Percentiles rank a stretch among this genome's conserved stretches.
phyloP scores from a whole-genome alignment of 805 yeast species.

The Torulaspora quercuum region DNA sequence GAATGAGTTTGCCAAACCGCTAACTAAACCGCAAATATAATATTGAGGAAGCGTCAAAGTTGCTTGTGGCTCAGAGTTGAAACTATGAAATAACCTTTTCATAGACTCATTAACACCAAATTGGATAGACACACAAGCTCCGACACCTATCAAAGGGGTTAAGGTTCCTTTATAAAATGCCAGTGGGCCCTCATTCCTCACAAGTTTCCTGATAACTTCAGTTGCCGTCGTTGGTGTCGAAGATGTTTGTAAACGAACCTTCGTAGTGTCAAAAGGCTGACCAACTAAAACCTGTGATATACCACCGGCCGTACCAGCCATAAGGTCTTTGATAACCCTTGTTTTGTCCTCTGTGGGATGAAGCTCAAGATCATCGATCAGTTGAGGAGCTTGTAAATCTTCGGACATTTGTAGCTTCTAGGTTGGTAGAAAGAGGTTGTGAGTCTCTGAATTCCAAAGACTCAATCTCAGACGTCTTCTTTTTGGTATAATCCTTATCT shows the following conservation, averaged over 20 bases:
- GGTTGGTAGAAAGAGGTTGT: too few species aligned
- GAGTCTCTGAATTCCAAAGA: too few species aligned
- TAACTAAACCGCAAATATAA: slow-evolving; percentile 82
- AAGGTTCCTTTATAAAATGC: slow-evolving; percentile 93
- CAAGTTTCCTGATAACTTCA: slow-evolving; percentile 69
- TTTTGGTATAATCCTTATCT: too few species aligned
- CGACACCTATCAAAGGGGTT: slow-evolving; percentile 93
- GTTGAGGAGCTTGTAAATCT: slow-evolving; percentile 33
- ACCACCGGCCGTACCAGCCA: slow-evolving; percentile 94
- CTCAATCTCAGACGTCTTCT: too few species aligned
- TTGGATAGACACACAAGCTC: slow-evolving; percentile 95
- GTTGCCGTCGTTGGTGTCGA: slow-evolving; percentile 65
- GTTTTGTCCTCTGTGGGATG: slow-evolving; percentile 21
- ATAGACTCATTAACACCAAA: slow-evolving; percentile 92
- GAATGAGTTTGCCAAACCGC: slow-evolving; percentile 86
- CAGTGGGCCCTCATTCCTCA: slow-evolving; percentile 73
- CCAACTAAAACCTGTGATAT: slow-evolving; percentile 93
- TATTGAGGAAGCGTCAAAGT: slow-evolving; percentile 59
- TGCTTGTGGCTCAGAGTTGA: slow-evolving; percentile 28
- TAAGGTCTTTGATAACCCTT: slow-evolving; percentile 58
- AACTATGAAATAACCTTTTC: slow-evolving; percentile 68
- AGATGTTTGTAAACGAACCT: slow-evolving; percentile 88
- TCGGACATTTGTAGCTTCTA: too few species aligned
- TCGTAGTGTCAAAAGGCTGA: slow-evolving; percentile 94
- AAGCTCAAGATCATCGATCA: slow-evolving; percentile 32